Evolutionary conservation across 306 rosid species (phyloP).

Genomic region (Vigna angularis): DNA sequence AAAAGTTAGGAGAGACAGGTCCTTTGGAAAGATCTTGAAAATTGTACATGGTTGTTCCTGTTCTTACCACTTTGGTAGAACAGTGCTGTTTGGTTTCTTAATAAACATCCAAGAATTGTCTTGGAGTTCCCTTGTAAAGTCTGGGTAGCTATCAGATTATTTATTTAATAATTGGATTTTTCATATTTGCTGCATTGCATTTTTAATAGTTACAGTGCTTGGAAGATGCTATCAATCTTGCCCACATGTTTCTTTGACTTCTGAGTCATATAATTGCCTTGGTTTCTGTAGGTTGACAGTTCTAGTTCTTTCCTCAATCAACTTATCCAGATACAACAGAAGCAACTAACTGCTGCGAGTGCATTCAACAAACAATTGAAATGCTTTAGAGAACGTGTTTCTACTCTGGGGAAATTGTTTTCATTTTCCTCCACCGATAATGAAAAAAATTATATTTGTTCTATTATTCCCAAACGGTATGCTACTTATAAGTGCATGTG

Average conservation of each 20-base stretch:
- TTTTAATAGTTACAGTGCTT: background rate
- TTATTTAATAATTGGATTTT: constrained; percentile 8
- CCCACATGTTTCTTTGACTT: constrained; percentile 3
- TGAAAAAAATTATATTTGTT: constrained; percentile 41
- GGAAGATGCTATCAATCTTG: constrained; percentile 14
- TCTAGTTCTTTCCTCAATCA: constrained; percentile 74
- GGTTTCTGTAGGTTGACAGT: constrained; percentile 64
- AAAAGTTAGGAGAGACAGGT: no score
- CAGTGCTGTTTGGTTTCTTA: no score
- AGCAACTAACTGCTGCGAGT: constrained; percentile 67
- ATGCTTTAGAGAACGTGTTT: constrained; percentile 59
- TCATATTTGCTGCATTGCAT: constrained; percentile 13
- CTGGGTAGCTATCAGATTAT: background rate
- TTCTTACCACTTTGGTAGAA: no score
- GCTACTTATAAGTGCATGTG: constrained; percentile 74
- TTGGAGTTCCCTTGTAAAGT: no score
- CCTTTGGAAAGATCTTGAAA: no score
- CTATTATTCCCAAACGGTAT: constrained; percentile 60
- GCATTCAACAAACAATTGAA: constrained; percentile 69
- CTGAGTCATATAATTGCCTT: background rate
- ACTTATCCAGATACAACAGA: constrained; percentile 72
- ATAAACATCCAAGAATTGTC: no score
- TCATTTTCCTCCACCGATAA: constrained; percentile 50
- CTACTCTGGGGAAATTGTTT: constrained; percentile 64
- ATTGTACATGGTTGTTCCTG: no score